These are phyloP conservation scores for Akanthomyces muscarius DNA, from an alignment of 2,329 filamentous ascomycete species.

Conservation along the genomic window DNA sequence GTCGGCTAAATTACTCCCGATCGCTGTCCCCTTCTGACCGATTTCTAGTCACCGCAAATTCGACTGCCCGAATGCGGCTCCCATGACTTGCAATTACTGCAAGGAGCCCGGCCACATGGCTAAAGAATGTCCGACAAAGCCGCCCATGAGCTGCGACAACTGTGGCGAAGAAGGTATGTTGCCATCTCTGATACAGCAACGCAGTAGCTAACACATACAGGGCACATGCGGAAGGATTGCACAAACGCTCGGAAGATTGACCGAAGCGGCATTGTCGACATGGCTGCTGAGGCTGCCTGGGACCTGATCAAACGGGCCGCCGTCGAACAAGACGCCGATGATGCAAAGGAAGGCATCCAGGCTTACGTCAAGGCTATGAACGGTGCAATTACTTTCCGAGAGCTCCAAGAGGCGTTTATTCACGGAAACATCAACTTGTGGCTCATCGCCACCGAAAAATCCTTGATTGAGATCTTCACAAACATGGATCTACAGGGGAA, in stretches of 20 bases:
- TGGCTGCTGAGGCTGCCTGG: slow-evolving; percentile 56
- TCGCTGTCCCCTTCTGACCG: background rate
- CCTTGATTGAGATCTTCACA: slow-evolving; percentile 54
- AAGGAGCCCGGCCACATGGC: slow-evolving; percentile 50
- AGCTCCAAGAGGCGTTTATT: slow-evolving; percentile 60
- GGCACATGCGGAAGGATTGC: slow-evolving; percentile 55
- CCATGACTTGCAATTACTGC: slow-evolving; percentile 42
- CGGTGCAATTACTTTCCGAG: slow-evolving; percentile 53
- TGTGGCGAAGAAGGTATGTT: slow-evolving; percentile 56
- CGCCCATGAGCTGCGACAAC: slow-evolving; percentile 54
- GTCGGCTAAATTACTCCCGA: background rate
- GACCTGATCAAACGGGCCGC: slow-evolving; percentile 49
- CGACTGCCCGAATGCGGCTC: slow-evolving; percentile 33
- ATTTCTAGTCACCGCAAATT: slow-evolving; percentile 28
- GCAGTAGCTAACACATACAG: slow-evolving; percentile 32
- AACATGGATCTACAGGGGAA: slow-evolving; percentile 72
- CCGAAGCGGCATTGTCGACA: slow-evolving; percentile 45
- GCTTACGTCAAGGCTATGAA: slow-evolving; percentile 57
- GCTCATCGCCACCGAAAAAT: slow-evolving; percentile 60
- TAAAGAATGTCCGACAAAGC: slow-evolving; percentile 60
- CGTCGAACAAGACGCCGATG: slow-evolving; percentile 54
- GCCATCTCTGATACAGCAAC: background rate
- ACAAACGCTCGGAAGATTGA: slow-evolving; percentile 57
- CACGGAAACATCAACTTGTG: slow-evolving; percentile 49
- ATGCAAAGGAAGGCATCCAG: slow-evolving; percentile 55